A percentile compares a stretch with the other conserved stretches of the same genome.
Evolutionary conservation across 2,329 filamentous ascomycete genomes (phyloP).

Genomic region (Whalleya microplaca): DNA sequence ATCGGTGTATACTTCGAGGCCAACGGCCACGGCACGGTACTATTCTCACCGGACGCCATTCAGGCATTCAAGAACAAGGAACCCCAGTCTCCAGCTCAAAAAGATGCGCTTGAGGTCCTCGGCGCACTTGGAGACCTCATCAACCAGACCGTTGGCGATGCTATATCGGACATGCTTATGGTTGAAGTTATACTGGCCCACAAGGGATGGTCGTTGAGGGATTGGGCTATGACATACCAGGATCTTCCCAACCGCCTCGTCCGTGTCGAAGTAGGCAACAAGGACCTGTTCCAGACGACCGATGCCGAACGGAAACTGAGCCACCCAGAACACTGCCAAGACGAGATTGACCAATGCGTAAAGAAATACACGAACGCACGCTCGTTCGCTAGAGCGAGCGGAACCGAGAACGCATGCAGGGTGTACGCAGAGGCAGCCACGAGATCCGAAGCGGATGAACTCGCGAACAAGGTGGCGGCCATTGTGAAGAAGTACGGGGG

Average conservation of each 20-base stretch:
- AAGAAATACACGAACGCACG: conserved; percentile 89
- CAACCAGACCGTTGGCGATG: conserved; percentile 97
- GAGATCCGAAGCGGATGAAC: conserved; percentile 85
- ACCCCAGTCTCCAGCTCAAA: conserved; percentile 89
- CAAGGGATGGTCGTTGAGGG: conserved; percentile 86
- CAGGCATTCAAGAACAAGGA: conserved; percentile 77
- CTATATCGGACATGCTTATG: conserved; percentile 92
- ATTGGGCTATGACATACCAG: conserved; percentile 91
- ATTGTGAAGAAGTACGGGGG: conserved; percentile 67
- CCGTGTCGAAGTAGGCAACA: conserved; percentile 85
- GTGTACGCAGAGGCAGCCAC: conserved; percentile 96
- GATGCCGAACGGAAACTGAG: conserved; percentile 90
- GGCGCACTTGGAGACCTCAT: conserved; percentile 85
- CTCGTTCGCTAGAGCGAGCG: conserved; percentile 88
- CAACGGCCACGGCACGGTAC: conserved; percentile 94
- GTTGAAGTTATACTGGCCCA: conserved; percentile 96
- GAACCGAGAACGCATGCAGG: conserved; percentile 93
- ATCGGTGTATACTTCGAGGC: conserved; percentile 98
- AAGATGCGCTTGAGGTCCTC: conserved; percentile 84
- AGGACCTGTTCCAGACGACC: conserved; percentile 85
- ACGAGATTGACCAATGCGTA: conserved; percentile 83
- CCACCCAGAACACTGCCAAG: conserved; percentile 77
- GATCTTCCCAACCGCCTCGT: conserved; percentile 96
- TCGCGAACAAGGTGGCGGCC: conserved; percentile 80
- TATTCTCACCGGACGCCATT: conserved; percentile 86